Evolutionary conservation across 805 yeast genomes (phyloP).

Genomic region (Nakazawaea populi): DNA sequence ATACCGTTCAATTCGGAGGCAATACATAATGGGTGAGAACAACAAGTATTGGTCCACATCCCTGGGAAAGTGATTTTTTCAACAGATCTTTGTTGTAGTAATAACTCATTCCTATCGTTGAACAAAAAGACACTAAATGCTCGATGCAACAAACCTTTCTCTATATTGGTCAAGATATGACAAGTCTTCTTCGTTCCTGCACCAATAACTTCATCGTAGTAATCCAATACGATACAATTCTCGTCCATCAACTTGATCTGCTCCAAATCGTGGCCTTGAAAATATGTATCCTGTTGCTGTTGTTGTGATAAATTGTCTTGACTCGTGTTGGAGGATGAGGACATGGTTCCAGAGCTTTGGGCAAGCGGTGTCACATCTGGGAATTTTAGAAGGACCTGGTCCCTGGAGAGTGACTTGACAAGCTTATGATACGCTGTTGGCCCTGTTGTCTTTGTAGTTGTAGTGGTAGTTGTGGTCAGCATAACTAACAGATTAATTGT

Average conservation of each 20-base stretch:
- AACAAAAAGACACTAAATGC: slow-evolving; percentile 96
- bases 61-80: slow-evolving; percentile 96
- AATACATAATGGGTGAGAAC: slow-evolving; percentile 93
- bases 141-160: slow-evolving; percentile 83
- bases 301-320: background rate
- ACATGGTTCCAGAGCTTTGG: slow-evolving; percentile 52
- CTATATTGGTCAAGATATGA: slow-evolving; percentile 81
- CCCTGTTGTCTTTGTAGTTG: background rate
- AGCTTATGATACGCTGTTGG: slow-evolving; percentile 34
- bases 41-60: slow-evolving; percentile 99
- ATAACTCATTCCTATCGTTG: slow-evolving; percentile 65
- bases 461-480: background rate
- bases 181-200: slow-evolving; percentile 92
- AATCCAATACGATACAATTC: slow-evolving; percentile 88
- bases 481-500: background rate
- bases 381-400: slow-evolving; percentile 51
- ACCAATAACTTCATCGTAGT: slow-evolving; percentile 82
- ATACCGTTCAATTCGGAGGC: slow-evolving; percentile 71
- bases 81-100: slow-evolving; percentile 91
- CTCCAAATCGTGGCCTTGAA: slow-evolving; percentile 86
- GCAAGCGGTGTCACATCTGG: slow-evolving; percentile 63
- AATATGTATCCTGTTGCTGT: slow-evolving; percentile 38
- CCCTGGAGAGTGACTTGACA: slow-evolving; percentile 44
- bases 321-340: slow-evolving; percentile 28
- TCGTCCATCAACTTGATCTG: slow-evolving; percentile 96